phyloP scores from a whole-genome alignment of 208 protist species.

The Acanthamoeba rhysodes region DNA sequence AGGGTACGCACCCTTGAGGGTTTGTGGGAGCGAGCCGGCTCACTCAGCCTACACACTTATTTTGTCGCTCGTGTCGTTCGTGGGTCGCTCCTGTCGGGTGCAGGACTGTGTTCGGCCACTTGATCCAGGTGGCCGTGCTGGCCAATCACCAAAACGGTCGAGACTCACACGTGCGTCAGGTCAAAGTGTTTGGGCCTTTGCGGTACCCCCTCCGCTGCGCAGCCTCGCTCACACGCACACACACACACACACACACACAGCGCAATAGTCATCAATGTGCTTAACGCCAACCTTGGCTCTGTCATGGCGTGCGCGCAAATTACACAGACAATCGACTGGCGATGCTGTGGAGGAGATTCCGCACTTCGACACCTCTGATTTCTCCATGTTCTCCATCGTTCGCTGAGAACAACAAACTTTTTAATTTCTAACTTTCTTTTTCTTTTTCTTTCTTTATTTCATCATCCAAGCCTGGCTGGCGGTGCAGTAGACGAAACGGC shows the following conservation, averaged over 20 bases:
- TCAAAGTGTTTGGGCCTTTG: constrained; percentile 87
- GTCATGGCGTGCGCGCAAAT: background rate
- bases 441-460: no score
- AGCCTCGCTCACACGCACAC: background rate
- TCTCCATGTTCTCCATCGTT: constrained; percentile 9
- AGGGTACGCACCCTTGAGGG: background rate
- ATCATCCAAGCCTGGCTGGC: no score
- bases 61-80: no score
- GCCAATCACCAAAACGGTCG: constrained; percentile 91
- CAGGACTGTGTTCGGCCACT: constrained; percentile 68
- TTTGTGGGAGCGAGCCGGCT: background rate
- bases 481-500: no score
- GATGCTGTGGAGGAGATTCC: background rate
- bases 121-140: constrained; percentile 90
- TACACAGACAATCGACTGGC: background rate
- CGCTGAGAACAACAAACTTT: background rate
- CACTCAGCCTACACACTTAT: background rate
- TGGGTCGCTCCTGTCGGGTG: background rate
- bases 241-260: no score
- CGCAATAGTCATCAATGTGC: background rate
- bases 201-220: constrained; percentile 4
- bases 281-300: background rate
- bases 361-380: background rate
- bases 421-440: no score
- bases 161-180: constrained; percentile 93